Evolutionary conservation across 257 asterid genomes (phyloP).

Genomic region (Solanum arcanum): DNA sequence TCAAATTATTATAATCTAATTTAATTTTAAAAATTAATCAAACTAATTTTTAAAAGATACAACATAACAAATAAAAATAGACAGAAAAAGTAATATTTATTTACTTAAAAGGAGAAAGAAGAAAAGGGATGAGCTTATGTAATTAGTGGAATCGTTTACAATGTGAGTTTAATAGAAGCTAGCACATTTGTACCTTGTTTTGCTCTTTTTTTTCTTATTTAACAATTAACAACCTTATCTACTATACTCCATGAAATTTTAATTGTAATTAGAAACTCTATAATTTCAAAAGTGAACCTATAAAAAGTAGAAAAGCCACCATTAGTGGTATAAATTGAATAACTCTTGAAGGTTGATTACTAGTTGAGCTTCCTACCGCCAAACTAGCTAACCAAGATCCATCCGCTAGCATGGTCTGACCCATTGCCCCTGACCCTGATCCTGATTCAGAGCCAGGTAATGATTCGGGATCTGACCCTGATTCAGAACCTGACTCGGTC

Average conservation of each 20-base stretch:
- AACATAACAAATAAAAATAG: too few relatives aligned
- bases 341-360: neutral
- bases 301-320: conserved; percentile 11
- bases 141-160: neutral
- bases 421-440: conserved; percentile 18
- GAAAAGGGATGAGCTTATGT: neutral
- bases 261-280: neutral
- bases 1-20: too few relatives aligned
- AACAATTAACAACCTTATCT: neutral
- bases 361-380: conserved; percentile 48
- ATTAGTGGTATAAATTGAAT: conserved; percentile 7
- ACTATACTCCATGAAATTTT: neutral
- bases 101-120: neutral
- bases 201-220: neutral
- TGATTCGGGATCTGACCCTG: conserved; percentile 9
- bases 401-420: conserved; percentile 44
- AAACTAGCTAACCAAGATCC: conserved; percentile 72
- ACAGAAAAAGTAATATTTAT: too few relatives aligned
- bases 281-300: conserved; percentile 2
- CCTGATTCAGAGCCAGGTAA: conserved; percentile 16
- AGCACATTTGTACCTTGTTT: neutral
- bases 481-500: conserved; percentile 3
- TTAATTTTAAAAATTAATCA: too few relatives aligned
- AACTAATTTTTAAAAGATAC: too few relatives aligned
- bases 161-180: neutral